Evolutionary conservation across 306 rosid genomes (phyloP).

Genomic region (Citrullus amarus): DNA sequence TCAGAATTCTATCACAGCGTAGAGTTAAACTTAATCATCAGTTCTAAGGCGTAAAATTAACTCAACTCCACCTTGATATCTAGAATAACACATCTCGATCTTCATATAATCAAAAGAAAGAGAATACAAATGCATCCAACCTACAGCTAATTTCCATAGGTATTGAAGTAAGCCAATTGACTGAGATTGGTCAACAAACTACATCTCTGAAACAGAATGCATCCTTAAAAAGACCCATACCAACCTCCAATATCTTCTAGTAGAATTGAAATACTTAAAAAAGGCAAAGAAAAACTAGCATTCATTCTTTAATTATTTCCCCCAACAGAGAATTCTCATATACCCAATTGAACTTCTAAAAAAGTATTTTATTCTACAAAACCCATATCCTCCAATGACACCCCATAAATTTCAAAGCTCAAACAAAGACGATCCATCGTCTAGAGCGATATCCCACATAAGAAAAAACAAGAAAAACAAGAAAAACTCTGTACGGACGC

Average conservation of each 20-base stretch:
- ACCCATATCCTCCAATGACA: background rate
- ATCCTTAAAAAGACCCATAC: background rate
- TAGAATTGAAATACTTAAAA: background rate
- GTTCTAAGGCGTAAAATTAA: background rate
- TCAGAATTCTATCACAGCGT: background rate
- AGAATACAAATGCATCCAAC: background rate
- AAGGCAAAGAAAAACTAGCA: background rate
- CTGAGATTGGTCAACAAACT: background rate
- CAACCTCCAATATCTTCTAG: background rate
- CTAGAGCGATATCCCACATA: background rate
- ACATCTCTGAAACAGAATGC: background rate
- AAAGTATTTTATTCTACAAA: background rate
- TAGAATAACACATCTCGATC: background rate
- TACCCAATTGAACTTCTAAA: background rate
- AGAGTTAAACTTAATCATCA: background rate
- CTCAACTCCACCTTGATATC: background rate
- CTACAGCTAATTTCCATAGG: background rate
- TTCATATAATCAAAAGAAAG: background rate
- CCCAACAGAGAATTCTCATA: background rate
- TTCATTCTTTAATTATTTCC: background rate
- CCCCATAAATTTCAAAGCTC: background rate
- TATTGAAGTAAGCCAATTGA: background rate
- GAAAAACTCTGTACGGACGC: background rate
- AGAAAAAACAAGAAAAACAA: no score
- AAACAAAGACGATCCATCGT: background rate